These are phyloP conservation scores for Trichoderma erinaceum DNA, from an alignment of 495 filamentous ascomycete species.

Conservation along the genomic window DNA sequence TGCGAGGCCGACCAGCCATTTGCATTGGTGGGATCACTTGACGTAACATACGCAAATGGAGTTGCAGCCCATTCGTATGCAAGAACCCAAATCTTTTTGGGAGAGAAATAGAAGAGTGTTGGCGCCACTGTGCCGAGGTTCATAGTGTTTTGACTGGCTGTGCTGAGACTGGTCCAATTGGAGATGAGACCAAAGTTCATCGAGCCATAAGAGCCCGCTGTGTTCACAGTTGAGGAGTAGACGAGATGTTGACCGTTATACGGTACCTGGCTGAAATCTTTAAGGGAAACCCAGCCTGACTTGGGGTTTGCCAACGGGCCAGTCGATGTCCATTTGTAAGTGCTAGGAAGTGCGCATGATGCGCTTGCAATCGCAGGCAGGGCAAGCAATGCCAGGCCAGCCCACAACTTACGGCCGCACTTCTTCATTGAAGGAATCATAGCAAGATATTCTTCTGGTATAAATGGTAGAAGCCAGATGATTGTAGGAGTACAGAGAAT, in stretches of 20 bases:
- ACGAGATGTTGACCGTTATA: constrained; percentile 52
- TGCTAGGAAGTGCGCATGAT: constrained; percentile 47
- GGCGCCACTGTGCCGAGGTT: constrained; percentile 47
- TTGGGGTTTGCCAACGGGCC: constrained; percentile 42
- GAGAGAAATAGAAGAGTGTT: constrained; percentile 54
- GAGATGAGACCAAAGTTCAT: constrained; percentile 52
- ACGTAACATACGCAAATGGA: constrained; percentile 53
- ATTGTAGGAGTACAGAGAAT: too few species aligned
- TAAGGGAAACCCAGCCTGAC: constrained; percentile 47
- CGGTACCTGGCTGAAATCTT: constrained; percentile 51
- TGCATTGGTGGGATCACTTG: constrained; percentile 48
- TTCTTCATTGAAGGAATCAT: too few species aligned
- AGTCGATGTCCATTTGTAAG: constrained; percentile 48
- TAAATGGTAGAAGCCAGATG: too few species aligned
- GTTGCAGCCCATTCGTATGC: constrained; percentile 55
- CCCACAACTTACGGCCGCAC: too few species aligned
- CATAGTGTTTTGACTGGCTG: constrained; percentile 49
- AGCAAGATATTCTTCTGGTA: too few species aligned
- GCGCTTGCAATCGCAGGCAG: neutral
- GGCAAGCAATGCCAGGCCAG: too few species aligned
- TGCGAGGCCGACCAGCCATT: constrained; percentile 50
- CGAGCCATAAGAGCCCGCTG: constrained; percentile 43
- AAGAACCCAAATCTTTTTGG: constrained; percentile 54
- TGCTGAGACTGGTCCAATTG: constrained; percentile 48
- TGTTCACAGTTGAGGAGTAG: constrained; percentile 39